Base-by-base conservation (phyloP, 1,284 basidiomycete genomes). In the Entoloma clypeatum region DNA sequence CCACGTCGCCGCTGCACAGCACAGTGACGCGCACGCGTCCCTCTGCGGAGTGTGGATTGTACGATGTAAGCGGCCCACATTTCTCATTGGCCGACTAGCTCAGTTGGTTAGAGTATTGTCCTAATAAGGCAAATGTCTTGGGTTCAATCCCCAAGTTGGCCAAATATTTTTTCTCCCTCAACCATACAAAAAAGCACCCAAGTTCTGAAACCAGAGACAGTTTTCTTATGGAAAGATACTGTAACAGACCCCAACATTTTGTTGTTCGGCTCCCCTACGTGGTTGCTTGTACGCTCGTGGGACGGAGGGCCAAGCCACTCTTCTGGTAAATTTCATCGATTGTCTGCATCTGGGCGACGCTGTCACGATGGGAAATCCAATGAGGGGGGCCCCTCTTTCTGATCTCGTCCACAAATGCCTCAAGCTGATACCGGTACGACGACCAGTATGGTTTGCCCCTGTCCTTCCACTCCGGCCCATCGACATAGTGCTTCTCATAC, bases 381-480 rank as follows among this genome's bases (percentile, higher is more conserved):
- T 63, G 65, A 37, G 67, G 58, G 7, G 77, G 71, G 17, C 55
- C 54, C 22, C 71, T 61, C 1, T 75, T 75, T 27, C 65, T 65
- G 2, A 82, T 46, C 51, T 68, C 72, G 50, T 81, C 76, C 10
- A 81, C 71, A 41, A 81, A 79, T 7, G 73, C 75, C 58, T 81
- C 76, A 22, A 82, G 57, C 53, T 80, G 76, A 51, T 79, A 79
- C 58, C 56, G 46, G 45, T 57, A 75, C 51, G 77, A 74, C 19
- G 72, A 63, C 79, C 77, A 81, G 61, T 69, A 72, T 4, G 59
- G 59, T 51, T 75, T 65, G 5, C 74, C 78, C 42, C 65, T 63
- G 9, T 60, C 60, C 2, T 32, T 28, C 53, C 52, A 57, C 16
- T 49, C 17, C 7, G 53, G 52, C 2, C 50, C 53, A 2, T 53